Base-by-base conservation (phyloP, 352 stramenopile genomes). In the Globisporangium ultimum region DNA sequence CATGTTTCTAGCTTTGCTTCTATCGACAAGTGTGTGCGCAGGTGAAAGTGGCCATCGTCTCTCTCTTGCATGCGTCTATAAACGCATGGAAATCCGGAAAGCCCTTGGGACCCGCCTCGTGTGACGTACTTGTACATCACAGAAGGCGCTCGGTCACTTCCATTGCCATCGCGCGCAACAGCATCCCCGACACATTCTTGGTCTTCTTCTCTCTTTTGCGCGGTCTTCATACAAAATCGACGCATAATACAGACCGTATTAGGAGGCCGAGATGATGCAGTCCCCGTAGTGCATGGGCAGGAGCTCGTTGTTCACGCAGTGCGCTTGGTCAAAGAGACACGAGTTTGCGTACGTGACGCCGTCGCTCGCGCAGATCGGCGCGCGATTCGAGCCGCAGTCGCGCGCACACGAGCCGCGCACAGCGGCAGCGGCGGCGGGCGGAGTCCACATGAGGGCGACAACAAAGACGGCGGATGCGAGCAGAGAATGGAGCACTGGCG, bases 301-400 rank as follows among this genome's bases (percentile, higher is more conserved):
- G n/a, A 55, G 49, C n/a, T 13, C 49, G 34, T 12, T 10, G 36
- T 55, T 55, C 18, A n/a, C 49, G 18, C 49, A 55, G 34, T 46
- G 41, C 18, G 49, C 34, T 18, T 36, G 28, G 28, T 47, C 49
- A 20, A 55, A 55, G 6, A 22, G 17, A 4, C 49, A 55, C 49
- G 49, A 24, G 49, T 47, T 55, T 7, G 21, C 28, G 32, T 55
- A 55, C n/a, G 34, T 47, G 32, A 55, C 49, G 49, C 34, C 49
- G 34, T 47, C 49, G 49, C 32, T 55, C 34, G 34, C 49, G 49
- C 49, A 55, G 49, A 55, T 55, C 34, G 49, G 49, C 40, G 40
- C 40, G 40, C 12, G 40, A 10, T 45, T 15, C 13, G 12, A 15
- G 12, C 40, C 40, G 17, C 40, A 45, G 40, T 45, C 40, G 40